Percentiles rank a stretch among this genome's conserved stretches.
Conservation (phyloP, 768 basidiomycete genomes). For the Psilocybe subaeruginosa region DNA sequence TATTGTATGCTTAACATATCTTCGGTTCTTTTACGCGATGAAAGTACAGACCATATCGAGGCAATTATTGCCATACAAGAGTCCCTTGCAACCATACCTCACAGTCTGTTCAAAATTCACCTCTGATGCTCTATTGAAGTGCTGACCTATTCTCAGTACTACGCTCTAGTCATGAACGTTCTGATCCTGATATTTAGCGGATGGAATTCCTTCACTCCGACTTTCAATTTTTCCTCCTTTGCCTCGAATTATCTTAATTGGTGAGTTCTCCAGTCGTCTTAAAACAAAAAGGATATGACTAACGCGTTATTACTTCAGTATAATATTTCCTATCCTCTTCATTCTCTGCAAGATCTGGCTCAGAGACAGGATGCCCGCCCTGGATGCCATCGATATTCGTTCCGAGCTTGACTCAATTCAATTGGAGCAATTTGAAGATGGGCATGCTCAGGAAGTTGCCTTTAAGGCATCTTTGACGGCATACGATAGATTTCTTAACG, state of each 20-base stretch:
- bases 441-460: background rate
- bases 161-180: constrained; percentile 29
- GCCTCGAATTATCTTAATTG: constrained; percentile 33
- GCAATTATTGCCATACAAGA: constrained; percentile 35
- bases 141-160: constrained; percentile 22
- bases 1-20: constrained; percentile 32
- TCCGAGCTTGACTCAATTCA: constrained; percentile 26
- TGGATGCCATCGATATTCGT: constrained; percentile 27
- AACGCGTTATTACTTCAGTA: constrained; percentile 12
- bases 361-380: constrained; percentile 21
- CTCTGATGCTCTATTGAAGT: background rate
- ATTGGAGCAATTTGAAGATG: constrained; percentile 3
- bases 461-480: background rate
- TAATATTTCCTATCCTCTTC: constrained; percentile 29
- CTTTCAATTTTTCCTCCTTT: constrained; percentile 26
- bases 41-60: constrained; percentile 32
- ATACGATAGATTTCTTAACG: background rate
- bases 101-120: constrained; percentile 25
- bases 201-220: constrained; percentile 30
- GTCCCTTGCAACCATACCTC: constrained; percentile 50
- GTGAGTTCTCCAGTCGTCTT: constrained; percentile 17
- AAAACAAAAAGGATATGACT: background rate
- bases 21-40: constrained; percentile 32
- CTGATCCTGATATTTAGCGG: constrained; percentile 32
- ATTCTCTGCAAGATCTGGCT: constrained; percentile 27